Conservation (phyloP, 306 rosid species). For the Macrotyloma uniflorum region DNA sequence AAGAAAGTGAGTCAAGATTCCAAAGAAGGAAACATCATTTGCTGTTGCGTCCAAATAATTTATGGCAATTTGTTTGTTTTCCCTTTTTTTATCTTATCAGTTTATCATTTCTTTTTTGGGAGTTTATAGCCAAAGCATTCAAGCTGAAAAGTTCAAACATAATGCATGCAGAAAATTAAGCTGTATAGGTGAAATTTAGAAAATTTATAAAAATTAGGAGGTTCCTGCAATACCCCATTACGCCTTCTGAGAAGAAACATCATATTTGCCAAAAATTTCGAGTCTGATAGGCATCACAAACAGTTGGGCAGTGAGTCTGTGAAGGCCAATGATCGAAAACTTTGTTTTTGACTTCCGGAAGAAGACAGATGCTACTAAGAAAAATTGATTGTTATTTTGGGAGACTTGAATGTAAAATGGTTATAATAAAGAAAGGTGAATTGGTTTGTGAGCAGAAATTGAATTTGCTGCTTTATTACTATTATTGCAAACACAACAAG, state of each 20-base stretch:
- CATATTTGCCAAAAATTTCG: neutral
- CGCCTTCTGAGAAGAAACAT: constrained; percentile 1
- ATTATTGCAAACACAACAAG: constrained; percentile 44
- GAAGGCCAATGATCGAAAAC: too few relatives aligned
- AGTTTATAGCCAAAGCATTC: neutral
- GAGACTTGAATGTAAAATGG: neutral
- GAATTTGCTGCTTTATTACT: constrained; percentile 40
- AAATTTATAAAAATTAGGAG: neutral
- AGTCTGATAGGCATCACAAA: constrained; percentile 17
- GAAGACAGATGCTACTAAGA: constrained; percentile 6
- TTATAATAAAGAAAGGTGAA: neutral
- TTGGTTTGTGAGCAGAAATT: constrained; percentile 29
- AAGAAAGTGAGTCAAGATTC: constrained; percentile 14
- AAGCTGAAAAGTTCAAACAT: constrained; percentile 16
- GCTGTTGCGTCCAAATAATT: constrained; percentile 20
- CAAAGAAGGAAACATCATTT: neutral
- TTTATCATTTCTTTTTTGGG: neutral
- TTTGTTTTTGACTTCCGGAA: too few relatives aligned
- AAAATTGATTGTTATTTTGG: constrained; percentile 5
- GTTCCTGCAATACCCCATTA: neutral
- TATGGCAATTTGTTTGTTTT: neutral
- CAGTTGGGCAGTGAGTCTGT: constrained; percentile 17
- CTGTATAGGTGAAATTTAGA: neutral
- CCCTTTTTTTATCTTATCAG: neutral
- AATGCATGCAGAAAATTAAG: neutral